phyloP scores from a whole-genome alignment of 495 filamentous ascomycete species.

The Apiosordaria backusii region DNA sequence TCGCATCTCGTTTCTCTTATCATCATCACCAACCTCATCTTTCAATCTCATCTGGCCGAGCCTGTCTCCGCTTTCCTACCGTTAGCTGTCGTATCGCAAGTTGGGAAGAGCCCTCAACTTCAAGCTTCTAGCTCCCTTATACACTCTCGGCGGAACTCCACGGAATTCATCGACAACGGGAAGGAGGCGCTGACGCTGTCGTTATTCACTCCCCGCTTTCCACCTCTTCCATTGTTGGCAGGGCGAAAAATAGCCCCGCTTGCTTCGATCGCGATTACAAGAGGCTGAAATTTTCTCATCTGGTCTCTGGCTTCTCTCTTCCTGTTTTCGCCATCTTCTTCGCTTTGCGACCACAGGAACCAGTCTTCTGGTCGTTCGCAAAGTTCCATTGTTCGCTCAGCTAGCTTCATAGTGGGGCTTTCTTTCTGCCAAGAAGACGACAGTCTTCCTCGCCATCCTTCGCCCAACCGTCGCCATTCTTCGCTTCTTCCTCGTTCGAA shows the following conservation, averaged over 20 bases:
- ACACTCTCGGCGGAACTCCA: neutral
- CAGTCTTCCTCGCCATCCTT: conserved; percentile 4
- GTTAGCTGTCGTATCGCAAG: neutral
- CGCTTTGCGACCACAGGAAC: neutral
- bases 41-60: neutral
- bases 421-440: conserved; percentile 21
- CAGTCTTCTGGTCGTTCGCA: neutral
- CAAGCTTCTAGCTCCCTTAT: neutral
- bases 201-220: neutral
- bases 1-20: conserved; percentile 10
- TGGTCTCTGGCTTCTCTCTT: neutral
- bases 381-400: neutral
- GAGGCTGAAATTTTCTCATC: neutral
- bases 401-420: conserved; percentile 14
- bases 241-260: neutral
- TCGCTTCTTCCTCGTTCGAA: neutral
- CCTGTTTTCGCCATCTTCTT: neutral
- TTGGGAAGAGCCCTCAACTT: neutral
- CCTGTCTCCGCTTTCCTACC: neutral
- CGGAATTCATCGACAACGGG: neutral
- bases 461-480: conserved; percentile 17
- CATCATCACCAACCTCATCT: neutral
- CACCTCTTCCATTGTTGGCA: neutral
- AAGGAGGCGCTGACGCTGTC: neutral
- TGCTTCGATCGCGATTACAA: neutral